Percentiles rank a stretch among this genome's conserved stretches.
Evolutionary conservation across 106 monocot species (phyloP).

Genomic region (Allium fistulosum): DNA sequence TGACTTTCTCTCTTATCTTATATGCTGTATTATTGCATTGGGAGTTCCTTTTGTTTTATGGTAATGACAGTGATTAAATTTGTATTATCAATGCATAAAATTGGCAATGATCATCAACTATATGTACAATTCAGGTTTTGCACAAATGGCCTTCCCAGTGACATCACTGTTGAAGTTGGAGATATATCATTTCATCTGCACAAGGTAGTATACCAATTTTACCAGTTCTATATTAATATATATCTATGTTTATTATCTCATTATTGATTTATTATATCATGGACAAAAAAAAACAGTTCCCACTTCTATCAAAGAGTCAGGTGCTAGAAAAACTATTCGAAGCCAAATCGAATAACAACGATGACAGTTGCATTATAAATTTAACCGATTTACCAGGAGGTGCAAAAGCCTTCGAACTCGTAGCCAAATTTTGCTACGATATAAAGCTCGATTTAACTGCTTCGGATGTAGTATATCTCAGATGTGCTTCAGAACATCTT

Average conservation of each 20-base stretch:
- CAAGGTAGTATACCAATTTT: conserved; percentile 24
- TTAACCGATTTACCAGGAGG: conserved; percentile 26
- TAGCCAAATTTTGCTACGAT: conserved; percentile 32
- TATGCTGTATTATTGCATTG: no score
- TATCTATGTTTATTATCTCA: neutral
- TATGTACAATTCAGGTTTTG: conserved; percentile 31
- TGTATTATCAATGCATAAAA: no score
- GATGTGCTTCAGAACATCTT: conserved; percentile 24
- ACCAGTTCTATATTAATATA: neutral
- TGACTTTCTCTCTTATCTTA: no score
- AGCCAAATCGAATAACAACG: conserved; percentile 12
- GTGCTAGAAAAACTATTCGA: conserved; percentile 22
- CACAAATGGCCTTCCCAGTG: conserved; percentile 58
- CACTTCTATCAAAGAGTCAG: conserved; percentile 23
- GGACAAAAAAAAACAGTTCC: conserved; percentile 13
- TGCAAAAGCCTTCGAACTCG: conserved; percentile 23
- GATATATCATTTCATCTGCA: conserved; percentile 65
- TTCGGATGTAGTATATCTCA: conserved; percentile 18
- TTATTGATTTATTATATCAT: neutral
- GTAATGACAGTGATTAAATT: no score
- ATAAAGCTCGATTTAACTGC: conserved; percentile 24
- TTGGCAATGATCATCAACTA: no score
- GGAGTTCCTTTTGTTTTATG: no score
- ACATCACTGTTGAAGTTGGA: conserved; percentile 47
- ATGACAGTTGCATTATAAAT: conserved; percentile 13